Percentiles rank a stretch among this genome's conserved stretches.
These are phyloP conservation scores for Terfezia boudieri DNA, from an alignment of 495 filamentous ascomycete species.

Conservation along the genomic window DNA sequence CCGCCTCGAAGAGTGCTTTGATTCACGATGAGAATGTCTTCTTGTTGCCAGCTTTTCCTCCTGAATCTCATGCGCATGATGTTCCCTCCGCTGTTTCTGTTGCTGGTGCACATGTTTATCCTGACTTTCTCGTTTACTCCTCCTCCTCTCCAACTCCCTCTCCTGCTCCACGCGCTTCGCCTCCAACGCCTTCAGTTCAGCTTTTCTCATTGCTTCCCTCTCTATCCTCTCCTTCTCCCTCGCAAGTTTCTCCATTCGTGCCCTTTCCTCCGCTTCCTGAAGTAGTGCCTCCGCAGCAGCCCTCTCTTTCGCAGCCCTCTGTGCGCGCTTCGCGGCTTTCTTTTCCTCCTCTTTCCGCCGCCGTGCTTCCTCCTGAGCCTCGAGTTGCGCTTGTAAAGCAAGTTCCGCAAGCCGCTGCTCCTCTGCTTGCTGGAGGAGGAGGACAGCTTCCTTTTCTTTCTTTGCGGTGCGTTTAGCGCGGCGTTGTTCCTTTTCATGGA, in stretches of 20 bases:
- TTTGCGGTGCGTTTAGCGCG: background rate
- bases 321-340: background rate
- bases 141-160: background rate
- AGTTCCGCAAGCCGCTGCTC: background rate
- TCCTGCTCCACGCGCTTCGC: background rate
- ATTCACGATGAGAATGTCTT: background rate
- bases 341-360: background rate
- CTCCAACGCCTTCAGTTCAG: background rate
- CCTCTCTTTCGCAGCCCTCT: background rate
- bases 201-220: background rate
- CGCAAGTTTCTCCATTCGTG: background rate
- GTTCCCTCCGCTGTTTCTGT: background rate
- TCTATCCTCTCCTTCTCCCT: background rate
- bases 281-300: background rate
- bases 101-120: background rate
- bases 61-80: background rate
- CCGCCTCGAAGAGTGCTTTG: background rate
- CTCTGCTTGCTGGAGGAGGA: background rate
- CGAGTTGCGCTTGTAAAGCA: background rate
- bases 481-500: background rate
- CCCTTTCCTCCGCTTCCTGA: background rate
- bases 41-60: background rate
- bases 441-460: background rate
- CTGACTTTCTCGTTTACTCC: background rate
- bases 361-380: background rate